Percentiles rank a stretch among this genome's conserved stretches.
phyloP scores from a whole-genome alignment of 2,329 filamentous ascomycete genomes.

The Phaeoacremonium minimum region DNA sequence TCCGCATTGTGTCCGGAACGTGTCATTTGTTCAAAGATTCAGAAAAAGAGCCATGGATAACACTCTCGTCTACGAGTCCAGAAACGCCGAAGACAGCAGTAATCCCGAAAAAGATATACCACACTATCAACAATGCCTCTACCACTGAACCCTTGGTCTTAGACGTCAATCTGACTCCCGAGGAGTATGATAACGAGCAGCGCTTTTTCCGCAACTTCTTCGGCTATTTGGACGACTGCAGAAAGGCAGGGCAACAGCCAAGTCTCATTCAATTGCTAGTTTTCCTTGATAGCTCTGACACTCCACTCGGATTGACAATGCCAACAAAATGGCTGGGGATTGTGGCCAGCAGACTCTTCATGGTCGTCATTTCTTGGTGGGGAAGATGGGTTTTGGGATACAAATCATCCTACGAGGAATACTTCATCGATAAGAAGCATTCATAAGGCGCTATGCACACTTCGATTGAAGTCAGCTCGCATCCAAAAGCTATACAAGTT shows the following conservation, averaged over 20 bases:
- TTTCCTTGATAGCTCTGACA: slow-evolving; percentile 8
- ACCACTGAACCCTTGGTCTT: slow-evolving; percentile 1
- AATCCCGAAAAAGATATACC: background rate
- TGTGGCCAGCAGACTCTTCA: slow-evolving; percentile 5
- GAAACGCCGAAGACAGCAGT: background rate
- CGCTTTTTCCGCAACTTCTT: slow-evolving; percentile 12
- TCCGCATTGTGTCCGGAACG: slow-evolving; percentile 6
- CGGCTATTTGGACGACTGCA: slow-evolving; percentile 11
- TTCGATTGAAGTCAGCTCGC: too few species aligned
- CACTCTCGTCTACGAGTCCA: background rate
- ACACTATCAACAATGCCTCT: slow-evolving; percentile 1
- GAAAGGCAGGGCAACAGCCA: slow-evolving; percentile 2
- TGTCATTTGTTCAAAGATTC: slow-evolving; percentile 10
- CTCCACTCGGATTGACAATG: slow-evolving; percentile 9
- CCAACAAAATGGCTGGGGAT: slow-evolving; percentile 3
- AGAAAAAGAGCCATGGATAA: background rate
- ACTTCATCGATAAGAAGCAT: slow-evolving; percentile 5
- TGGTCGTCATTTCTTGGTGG: slow-evolving; percentile 6
- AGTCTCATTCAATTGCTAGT: slow-evolving; percentile 12
- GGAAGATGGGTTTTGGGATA: slow-evolving; percentile 8
- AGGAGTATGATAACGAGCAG: slow-evolving; percentile 8
- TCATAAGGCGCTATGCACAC: too few species aligned
- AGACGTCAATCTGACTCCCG: slow-evolving; percentile 3
- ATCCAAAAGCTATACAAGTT: too few species aligned
- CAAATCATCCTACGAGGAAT: slow-evolving; percentile 8